phyloP scores from a whole-genome alignment of 371 early-diverging fungal species.

The Circinella umbellata region DNA sequence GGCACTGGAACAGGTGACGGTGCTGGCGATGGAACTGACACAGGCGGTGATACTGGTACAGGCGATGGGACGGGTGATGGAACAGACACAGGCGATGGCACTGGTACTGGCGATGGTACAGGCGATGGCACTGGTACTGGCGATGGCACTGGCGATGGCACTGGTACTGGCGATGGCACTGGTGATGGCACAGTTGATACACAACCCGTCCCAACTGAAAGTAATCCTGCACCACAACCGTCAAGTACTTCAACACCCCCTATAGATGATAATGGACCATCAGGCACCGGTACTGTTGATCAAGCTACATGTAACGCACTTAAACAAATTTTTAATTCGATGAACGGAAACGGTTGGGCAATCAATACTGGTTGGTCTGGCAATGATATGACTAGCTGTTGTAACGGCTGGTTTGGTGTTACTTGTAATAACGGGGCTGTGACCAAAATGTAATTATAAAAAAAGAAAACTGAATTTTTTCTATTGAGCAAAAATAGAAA shows the following conservation, averaged over 20 bases:
- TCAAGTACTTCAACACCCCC: background rate
- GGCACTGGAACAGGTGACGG: background rate
- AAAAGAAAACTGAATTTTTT: background rate
- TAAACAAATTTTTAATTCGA: conserved; percentile 33
- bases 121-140: background rate
- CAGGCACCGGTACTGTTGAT: conserved; percentile 6
- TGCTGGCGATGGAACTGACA: background rate
- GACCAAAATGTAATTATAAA: conserved; percentile 39
- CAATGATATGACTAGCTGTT: conserved; percentile 46
- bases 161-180: background rate
- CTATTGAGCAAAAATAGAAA: conserved; percentile 6
- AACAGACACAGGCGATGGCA: background rate
- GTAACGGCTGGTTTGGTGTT: conserved; percentile 45
- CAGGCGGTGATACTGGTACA: background rate
- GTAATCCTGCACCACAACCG: background rate
- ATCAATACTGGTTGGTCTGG: conserved; percentile 46
- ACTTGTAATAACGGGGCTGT: conserved; percentile 44
- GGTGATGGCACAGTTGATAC: conserved; percentile 6
- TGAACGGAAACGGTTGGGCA: conserved; percentile 44
- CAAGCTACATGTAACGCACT: conserved; percentile 34
- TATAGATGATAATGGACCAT: background rate
- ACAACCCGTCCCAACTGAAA: background rate
- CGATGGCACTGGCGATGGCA: conserved; percentile 6
- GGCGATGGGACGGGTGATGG: background rate
- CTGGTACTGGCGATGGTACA: background rate